Evolutionary conservation across 768 basidiomycete genomes (phyloP), one percentile per base, ranked within the genome.

Genomic region (Candolleomyces efflorescens): DNA sequence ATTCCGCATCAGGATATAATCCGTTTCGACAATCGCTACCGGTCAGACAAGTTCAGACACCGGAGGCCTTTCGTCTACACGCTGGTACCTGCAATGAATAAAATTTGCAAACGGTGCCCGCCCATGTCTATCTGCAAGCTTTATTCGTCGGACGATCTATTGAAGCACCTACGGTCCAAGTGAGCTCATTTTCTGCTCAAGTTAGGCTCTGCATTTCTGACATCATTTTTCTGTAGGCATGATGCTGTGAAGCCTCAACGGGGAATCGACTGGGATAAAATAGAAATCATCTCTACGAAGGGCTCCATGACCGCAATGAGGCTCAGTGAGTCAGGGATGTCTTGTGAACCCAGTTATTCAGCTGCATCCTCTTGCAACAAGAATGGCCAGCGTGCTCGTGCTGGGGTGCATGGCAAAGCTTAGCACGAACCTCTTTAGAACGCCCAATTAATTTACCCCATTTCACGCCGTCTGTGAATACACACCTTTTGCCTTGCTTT

Each of bases 21-120:
- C 22, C 51, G 51, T 3, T 53, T 53, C 18, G 51, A 53, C 51
- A 53, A 53, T 23, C 51, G 51, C 7, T 53, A 53, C 20, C 38
- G n/a, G n/a, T 24, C 32, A 17, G 32, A n/a, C 3, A n/a, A 11
- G 20, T 27, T 38, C 15, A 53, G 38, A 36, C 37, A n/a, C 3
- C n/a, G 37, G 32, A 37, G 51, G 22, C 51, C 32, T n/a, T 53
- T 53, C 51, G 37, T 39, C 9, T 53, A 53, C n/a, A 38, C 5
- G n/a, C 37, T 53, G n/a, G 10, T 2, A 9, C 51, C 51, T 5
- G 36, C 22, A 36, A n/a, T n/a, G 12, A 51, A 53, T 24, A n/a
- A 38, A 37, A 53, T 18, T 3, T 53, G 51, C 36, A 53, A 53
- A 3, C 37, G 26, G 15, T 53, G 51, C 37, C 51, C 51, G 15